Base-by-base conservation (phyloP, 176 grass and related monocot species). In the Poa annua region DNA sequence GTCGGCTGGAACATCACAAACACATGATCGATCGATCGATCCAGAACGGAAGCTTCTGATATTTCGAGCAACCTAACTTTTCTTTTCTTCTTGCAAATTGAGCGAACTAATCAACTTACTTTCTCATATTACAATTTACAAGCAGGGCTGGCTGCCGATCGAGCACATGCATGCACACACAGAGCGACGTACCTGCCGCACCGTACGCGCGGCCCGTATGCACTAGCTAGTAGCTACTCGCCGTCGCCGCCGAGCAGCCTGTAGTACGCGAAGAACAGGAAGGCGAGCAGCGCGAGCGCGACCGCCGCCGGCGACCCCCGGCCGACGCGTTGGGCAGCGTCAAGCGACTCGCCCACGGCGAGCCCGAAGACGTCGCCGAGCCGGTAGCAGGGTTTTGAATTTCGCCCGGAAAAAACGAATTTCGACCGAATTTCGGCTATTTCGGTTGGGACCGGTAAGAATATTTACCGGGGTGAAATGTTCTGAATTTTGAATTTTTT, bases 231-330 rank as follows among this genome's bases (percentile, higher is more conserved):
- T n/a, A 29, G 29, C 29, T 29, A 29, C 12, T 92, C 86, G 79
- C 59, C 82, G 76, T 38, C 89, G 19, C 77, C 89, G 29, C 85
- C 91, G 53, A 91, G 79, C 45, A 91, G 66, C 20, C 78, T 57
- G 74, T 91, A 87, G 84, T 99, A 94, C n/a, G 96, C 68, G 33
- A 96, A 56, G 13, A 85, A 4, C 44, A 84, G 54, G 57, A 99
- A 80, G 64, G 92, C 71, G 0, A 86, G 19, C 19, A 99, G 87
- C 17, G 92, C 41, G 89, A 99, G 71, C 12, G 86, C 89, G 35
- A 92, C 88, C 0, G 87, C 96, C 65, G 87, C 74, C 3, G 96
- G 96, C 13, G 93, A 95, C 0, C 89, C 96, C 4, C 70, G 44
- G 22, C 92, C 91, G 68, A 81, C 89, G 44, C 89, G 82, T 64